Conservation (phyloP, 2,329 filamentous ascomycete species). For the Cordyceps farinosa region DNA sequence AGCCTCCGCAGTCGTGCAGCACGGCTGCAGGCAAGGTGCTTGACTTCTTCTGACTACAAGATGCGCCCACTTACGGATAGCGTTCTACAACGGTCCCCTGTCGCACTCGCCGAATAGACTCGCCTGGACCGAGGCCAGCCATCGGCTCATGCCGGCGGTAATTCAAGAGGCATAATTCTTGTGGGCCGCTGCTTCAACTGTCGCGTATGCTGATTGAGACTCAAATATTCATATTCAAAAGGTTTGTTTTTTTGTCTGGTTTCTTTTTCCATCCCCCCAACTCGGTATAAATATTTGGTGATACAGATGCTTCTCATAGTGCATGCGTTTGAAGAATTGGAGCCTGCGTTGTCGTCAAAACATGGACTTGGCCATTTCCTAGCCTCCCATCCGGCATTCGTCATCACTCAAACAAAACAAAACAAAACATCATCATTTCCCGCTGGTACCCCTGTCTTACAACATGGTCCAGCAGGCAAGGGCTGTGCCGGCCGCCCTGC, state of each 20-base stretch:
- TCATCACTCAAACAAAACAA: slow-evolving; percentile 2
- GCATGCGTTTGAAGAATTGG: slow-evolving; percentile 6
- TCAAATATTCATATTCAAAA: slow-evolving; percentile 7
- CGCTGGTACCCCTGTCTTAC: neutral
- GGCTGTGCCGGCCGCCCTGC: neutral
- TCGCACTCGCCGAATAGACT: neutral
- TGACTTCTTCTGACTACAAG: neutral
- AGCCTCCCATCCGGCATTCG: neutral
- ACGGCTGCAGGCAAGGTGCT: neutral
- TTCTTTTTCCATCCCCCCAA: neutral
- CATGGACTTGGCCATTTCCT: neutral
- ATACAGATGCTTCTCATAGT: slow-evolving; percentile 17
- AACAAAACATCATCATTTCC: neutral
- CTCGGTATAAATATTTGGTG: slow-evolving; percentile 15
- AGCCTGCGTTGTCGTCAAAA: neutral
- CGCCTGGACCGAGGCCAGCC: slow-evolving; percentile 3
- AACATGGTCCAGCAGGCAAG: neutral
- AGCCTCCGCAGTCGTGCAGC: slow-evolving; percentile 11
- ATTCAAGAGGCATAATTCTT: neutral
- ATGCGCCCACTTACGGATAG: slow-evolving; percentile 7
- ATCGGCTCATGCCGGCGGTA: neutral
- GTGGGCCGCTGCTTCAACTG: neutral
- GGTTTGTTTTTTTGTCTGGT: neutral
- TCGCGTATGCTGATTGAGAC: neutral
- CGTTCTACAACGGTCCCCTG: neutral